Percentiles rank a stretch among this genome's conserved stretches.
These are phyloP conservation scores for Boletellus sp. DNA, from an alignment of 1,284 basidiomycete species.

Conservation along the genomic window DNA sequence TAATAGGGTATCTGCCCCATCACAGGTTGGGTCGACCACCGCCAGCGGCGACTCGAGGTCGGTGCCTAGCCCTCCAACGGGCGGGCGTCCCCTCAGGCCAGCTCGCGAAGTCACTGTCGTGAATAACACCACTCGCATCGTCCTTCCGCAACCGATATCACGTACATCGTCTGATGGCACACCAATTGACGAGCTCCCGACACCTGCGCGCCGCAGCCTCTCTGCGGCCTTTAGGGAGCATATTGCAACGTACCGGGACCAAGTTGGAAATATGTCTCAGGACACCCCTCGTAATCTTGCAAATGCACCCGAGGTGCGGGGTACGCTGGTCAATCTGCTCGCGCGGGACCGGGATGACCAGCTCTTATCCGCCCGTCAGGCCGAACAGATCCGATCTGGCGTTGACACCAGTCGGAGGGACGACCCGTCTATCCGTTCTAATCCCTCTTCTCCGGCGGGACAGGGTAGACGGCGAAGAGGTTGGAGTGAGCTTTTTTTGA, in stretches of 20 bases:
- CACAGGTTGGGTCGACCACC: constrained; percentile 3
- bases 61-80: constrained; percentile 5
- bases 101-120: constrained; percentile 18
- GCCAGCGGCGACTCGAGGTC: constrained; percentile 6
- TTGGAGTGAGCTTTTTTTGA: constrained; percentile 44
- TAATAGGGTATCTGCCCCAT: background rate
- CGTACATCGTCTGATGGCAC: constrained; percentile 28
- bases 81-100: constrained; percentile 16
- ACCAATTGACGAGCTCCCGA: constrained; percentile 17
- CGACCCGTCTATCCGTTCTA: constrained; percentile 5
- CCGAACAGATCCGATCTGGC: constrained; percentile 9
- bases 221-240: constrained; percentile 26
- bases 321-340: constrained; percentile 22
- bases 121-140: constrained; percentile 19
- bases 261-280: constrained; percentile 4
- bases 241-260: constrained; percentile 18
- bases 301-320: constrained; percentile 26
- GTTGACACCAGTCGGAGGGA: constrained; percentile 14
- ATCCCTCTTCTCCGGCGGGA: constrained; percentile 9
- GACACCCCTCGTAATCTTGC: constrained; percentile 22
- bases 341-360: constrained; percentile 20
- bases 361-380: constrained; percentile 17
- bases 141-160: constrained; percentile 23
- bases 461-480: constrained; percentile 41
- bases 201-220: constrained; percentile 18